Evolutionary conservation across 192 early-diverging fungal species (phyloP).

Genomic region (Gigaspora rosea): DNA sequence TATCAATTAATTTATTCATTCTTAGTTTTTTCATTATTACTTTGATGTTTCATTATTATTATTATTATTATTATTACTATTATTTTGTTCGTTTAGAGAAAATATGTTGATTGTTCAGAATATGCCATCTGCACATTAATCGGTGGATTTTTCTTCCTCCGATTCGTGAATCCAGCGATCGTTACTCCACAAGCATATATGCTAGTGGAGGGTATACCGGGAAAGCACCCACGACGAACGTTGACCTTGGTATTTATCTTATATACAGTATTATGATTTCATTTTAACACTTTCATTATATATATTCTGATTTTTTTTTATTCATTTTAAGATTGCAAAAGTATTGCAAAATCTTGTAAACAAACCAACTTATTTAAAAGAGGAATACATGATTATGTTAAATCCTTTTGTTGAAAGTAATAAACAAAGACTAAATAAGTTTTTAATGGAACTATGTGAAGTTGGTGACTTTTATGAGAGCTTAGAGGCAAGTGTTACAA

Average conservation of each 20-base stretch:
- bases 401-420: slow-evolving; percentile 91
- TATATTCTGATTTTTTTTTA: neutral
- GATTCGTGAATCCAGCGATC: slow-evolving; percentile 97
- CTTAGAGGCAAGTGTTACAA: slow-evolving; percentile 59
- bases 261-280: neutral
- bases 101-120: slow-evolving; percentile 89
- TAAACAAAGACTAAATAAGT: slow-evolving; percentile 81
- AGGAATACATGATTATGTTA: slow-evolving; percentile 86
- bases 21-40: neutral
- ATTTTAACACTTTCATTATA: neutral
- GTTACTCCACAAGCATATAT: slow-evolving; percentile 96
- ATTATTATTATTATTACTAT: neutral
- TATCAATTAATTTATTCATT: neutral
- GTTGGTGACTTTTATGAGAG: slow-evolving; percentile 94
- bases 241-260: slow-evolving; percentile 70
- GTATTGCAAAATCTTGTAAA: slow-evolving; percentile 95
- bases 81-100: slow-evolving; percentile 52
- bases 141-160: slow-evolving; percentile 95
- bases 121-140: slow-evolving; percentile 90
- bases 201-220: slow-evolving; percentile 81
- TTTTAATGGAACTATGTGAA: slow-evolving; percentile 91
- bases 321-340: slow-evolving; percentile 73
- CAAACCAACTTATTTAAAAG: slow-evolving; percentile 89
- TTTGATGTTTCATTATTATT: neutral
- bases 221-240: slow-evolving; percentile 78